Evolutionary conservation across 208 protist genomes (phyloP).

Genomic region (Trypanosoma theileri): DNA sequence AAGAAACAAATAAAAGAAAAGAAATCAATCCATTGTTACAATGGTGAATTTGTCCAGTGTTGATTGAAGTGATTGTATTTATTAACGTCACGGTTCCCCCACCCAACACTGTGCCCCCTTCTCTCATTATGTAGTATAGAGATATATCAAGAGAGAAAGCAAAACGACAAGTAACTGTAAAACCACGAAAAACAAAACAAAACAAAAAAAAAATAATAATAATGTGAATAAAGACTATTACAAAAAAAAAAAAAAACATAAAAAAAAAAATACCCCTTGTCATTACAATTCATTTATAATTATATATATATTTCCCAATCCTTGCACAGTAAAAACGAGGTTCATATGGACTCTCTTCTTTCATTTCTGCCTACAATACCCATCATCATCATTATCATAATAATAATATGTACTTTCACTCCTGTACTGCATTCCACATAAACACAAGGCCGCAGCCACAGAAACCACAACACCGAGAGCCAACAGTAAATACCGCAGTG

Average conservation of each 20-base stretch:
- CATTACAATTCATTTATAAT: background rate
- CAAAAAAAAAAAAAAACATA: constrained; percentile 15
- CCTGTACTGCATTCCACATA: constrained; percentile 15
- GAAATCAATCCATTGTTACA: background rate
- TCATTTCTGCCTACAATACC: too few relatives aligned
- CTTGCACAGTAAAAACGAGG: too few relatives aligned
- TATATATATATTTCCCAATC: background rate
- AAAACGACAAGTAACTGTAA: too few relatives aligned
- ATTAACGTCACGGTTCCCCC: too few relatives aligned
- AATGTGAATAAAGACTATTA: constrained; percentile 1
- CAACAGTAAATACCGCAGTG: constrained; percentile 20
- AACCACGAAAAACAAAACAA: background rate
- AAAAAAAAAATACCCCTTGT: background rate
- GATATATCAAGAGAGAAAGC: constrained; percentile 6
- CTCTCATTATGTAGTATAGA: background rate
- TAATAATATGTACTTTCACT: too few relatives aligned
- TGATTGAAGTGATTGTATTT: background rate
- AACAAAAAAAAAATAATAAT: background rate
- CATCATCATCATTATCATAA: too few relatives aligned
- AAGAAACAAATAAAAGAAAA: background rate
- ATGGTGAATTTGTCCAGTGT: background rate
- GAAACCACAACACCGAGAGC: constrained; percentile 6
- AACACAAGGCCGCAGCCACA: constrained; percentile 15
- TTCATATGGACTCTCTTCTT: too few relatives aligned
- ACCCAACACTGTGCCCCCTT: background rate